phyloP scores from a whole-genome alignment of 2,329 filamentous ascomycete genomes.

The Capronia epimyces region DNA sequence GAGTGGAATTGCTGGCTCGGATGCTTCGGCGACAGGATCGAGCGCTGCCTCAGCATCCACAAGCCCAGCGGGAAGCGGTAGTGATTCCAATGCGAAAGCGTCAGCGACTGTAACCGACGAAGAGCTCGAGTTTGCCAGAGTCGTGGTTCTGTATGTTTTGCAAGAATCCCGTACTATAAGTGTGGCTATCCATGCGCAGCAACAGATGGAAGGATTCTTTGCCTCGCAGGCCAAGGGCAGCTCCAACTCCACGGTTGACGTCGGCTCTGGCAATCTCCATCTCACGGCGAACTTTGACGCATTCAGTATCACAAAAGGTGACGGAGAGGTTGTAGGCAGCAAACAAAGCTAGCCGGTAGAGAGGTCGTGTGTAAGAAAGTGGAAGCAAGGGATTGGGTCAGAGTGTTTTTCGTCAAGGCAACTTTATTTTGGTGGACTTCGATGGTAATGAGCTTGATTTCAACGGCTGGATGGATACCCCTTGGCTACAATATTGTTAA shows the following conservation, averaged over 20 bases:
- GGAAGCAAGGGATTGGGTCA: background rate
- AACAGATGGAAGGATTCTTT: slow-evolving; percentile 30
- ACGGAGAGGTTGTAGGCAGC: slow-evolving; percentile 33
- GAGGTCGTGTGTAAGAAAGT: background rate
- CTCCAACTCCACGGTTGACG: slow-evolving; percentile 24
- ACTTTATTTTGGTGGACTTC: background rate
- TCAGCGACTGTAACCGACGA: slow-evolving; percentile 22
- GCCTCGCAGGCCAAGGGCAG: slow-evolving; percentile 30
- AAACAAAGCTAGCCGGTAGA: background rate
- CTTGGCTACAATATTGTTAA: background rate
- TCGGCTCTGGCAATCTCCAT: slow-evolving; percentile 31
- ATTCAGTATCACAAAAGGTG: slow-evolving; percentile 33
- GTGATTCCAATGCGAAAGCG: slow-evolving; percentile 9
- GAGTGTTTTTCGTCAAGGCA: background rate
- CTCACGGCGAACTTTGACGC: slow-evolving; percentile 36
- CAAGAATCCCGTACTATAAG: slow-evolving; percentile 31
- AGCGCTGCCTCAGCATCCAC: slow-evolving; percentile 19
- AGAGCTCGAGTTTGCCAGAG: slow-evolving; percentile 20
- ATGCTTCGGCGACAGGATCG: slow-evolving; percentile 23
- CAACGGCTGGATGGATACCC: background rate
- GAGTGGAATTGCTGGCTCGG: slow-evolving; percentile 28
- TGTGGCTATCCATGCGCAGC: slow-evolving; percentile 30
- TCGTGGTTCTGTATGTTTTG: slow-evolving; percentile 28
- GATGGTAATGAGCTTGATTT: background rate
- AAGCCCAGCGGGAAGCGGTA: slow-evolving; percentile 10